Evolutionary conservation across 108 stramenopile species (phyloP), one percentile per base, ranked within the genome.

Genomic region (Heterococcus sp.): DNA sequence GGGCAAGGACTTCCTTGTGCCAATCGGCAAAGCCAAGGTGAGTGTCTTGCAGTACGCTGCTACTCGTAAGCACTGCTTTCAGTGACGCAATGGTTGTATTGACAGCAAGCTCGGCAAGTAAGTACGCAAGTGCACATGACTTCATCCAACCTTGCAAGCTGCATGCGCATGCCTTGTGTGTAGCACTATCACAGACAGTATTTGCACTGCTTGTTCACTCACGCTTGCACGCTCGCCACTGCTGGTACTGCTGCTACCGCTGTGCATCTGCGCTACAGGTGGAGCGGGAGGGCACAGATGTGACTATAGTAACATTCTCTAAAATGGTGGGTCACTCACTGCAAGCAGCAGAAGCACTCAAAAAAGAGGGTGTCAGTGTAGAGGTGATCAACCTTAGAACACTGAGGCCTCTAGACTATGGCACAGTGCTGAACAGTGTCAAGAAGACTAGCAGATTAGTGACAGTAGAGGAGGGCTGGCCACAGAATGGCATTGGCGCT

Each of bases 391-490:
- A 99, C 83, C 89, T 99, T 21, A 88, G 93, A 27, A 91, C 93
- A 39, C 83, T 99, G 64, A 93, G 98, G 73, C 98, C 98, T 30
- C 69, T 99, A 73, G 98, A 99, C 88, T 91, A 94, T 33, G 92
- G 94, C 30, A 88, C 98, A 31, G 94, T 99, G 84, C 91, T 97
- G 71, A 81, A 89, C 38, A 93, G 92, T 28, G 94, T 92, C 75
- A 94, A 94, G 87, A 99, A 97, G 92, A 99, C 98, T 34, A 92
- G 92, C 75, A 91, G 95, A 58, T 86, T 96, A 39, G 93, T 99
- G 32, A 90, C 95, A 21, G 86, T 99, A 64, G 98, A 99, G 89
- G 96, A 95, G 73, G 98, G 98, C 65, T 84, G 79, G 78, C 83
- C 83, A 39, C 98, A 99, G 88, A 93, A 93, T 75, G 98, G 98